These are phyloP conservation scores for Oryza nivara DNA, from an alignment of 176 grass and related monocot species.

Conservation along the genomic window DNA sequence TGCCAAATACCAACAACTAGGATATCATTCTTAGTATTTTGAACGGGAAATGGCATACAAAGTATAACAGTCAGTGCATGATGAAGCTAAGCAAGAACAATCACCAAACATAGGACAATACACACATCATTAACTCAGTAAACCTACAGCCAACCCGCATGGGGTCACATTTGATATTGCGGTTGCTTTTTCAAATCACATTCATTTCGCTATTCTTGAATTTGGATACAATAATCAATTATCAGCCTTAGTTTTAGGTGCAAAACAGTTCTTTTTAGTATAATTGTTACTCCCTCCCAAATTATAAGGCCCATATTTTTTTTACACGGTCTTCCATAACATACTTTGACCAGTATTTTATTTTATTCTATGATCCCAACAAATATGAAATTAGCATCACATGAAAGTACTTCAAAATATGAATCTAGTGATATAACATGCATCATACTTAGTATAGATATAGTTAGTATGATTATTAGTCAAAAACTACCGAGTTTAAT, in stretches of 20 bases:
- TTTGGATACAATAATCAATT: background rate
- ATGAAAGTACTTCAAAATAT: no score
- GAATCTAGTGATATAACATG: no score
- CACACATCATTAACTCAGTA: background rate
- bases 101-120: conserved; percentile 3
- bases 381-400: no score
- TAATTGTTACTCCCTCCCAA: background rate
- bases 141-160: background rate
- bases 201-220: background rate
- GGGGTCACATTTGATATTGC: background rate
- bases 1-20: background rate
- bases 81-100: conserved; percentile 7
- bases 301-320: no score
- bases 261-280: conserved; percentile 2
- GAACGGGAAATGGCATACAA: background rate
- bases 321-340: no score
- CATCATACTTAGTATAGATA: no score
- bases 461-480: no score
- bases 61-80: background rate
- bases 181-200: conserved; percentile 1
- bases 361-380: no score
- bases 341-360: no score
- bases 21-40: background rate
- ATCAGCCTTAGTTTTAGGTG: background rate
- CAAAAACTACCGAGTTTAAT: no score